Conservation (phyloP, 2,329 filamentous ascomycete genomes). For the Fusarium luffae region DNA sequence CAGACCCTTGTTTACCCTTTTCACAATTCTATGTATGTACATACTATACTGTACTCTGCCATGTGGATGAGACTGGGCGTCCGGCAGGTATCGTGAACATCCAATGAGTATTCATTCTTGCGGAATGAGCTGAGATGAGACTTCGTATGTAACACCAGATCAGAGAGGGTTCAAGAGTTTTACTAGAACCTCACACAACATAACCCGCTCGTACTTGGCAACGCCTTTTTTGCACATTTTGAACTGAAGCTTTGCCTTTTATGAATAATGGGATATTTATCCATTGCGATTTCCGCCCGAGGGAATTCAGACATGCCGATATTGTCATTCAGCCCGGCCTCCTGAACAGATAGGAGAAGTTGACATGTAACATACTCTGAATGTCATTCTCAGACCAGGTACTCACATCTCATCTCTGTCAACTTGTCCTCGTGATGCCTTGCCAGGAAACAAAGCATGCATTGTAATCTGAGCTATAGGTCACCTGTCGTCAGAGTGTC, state of each 20-base stretch:
- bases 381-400: neutral
- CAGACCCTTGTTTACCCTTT: neutral
- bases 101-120: neutral
- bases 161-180: neutral
- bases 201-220: neutral
- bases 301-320: neutral
- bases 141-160: slow-evolving; percentile 13
- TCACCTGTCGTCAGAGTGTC: neutral
- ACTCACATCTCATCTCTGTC: neutral
- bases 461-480: neutral
- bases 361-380: neutral
- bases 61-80: slow-evolving; percentile 14
- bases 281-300: neutral
- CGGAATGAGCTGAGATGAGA: slow-evolving; percentile 34
- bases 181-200: slow-evolving; percentile 26
- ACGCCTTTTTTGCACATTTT: neutral
- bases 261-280: neutral
- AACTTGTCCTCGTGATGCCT: neutral
- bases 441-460: neutral
- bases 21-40: too few species aligned
- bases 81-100: neutral
- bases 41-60: neutral
- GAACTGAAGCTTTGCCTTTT: neutral
- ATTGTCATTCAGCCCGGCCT: neutral
- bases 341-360: neutral